phyloP scores from a whole-genome alignment of 768 basidiomycete species.

The Naganishia friedmannii region DNA sequence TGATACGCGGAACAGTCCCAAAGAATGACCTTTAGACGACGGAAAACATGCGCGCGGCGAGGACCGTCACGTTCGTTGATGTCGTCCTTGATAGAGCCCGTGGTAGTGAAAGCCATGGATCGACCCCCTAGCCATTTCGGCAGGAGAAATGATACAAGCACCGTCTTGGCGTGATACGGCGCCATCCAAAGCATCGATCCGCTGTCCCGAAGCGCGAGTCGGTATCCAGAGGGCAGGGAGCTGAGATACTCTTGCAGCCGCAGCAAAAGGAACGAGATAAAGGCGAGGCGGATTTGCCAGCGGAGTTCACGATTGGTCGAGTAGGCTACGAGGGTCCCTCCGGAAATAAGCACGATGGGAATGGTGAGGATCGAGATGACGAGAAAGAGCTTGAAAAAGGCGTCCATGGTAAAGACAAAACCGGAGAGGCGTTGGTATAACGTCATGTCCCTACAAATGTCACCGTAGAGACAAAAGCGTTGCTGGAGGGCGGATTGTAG shows the following conservation, averaged over 20 bases:
- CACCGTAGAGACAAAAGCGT: neutral
- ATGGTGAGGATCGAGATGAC: neutral
- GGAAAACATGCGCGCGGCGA: neutral
- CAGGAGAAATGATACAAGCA: neutral
- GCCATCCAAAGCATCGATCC: neutral
- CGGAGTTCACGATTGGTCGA: neutral
- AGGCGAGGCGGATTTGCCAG: neutral
- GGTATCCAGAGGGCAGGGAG: neutral
- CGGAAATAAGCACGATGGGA: neutral
- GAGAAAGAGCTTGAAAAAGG: neutral
- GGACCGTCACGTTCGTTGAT: neutral
- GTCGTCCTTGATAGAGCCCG: neutral
- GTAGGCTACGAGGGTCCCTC: neutral
- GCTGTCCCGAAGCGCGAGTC: neutral
- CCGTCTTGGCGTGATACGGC: neutral
- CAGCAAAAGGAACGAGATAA: neutral
- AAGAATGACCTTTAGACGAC: neutral
- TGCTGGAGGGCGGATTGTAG: neutral
- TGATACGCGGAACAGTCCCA: neutral
- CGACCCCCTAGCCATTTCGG: neutral
- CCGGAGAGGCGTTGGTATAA: neutral
- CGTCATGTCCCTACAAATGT: neutral
- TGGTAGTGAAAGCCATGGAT: neutral
- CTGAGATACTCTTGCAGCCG: neutral
- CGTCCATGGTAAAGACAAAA: neutral